A percentile compares a stretch with the other conserved stretches of the same genome.
phyloP scores from a whole-genome alignment of 2,329 filamentous ascomycete species.

The Ambrosiella beaveri region DNA sequence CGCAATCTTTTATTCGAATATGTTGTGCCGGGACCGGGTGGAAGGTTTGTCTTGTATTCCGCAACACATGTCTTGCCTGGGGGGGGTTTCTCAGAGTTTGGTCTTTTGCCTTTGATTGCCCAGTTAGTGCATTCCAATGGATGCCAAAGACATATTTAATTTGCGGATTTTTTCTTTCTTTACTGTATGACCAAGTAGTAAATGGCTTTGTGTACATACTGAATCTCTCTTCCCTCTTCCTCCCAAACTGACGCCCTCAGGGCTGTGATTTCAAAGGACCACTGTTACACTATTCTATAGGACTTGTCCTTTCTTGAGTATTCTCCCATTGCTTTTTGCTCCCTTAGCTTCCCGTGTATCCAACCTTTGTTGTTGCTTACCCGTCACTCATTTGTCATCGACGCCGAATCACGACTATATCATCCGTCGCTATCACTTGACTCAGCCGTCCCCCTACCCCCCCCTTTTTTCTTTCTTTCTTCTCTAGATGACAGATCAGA shows the following conservation, averaged over 20 bases:
- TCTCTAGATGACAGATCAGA: not conserved
- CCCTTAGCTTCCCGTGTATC: too few species aligned
- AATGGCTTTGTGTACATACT: not conserved
- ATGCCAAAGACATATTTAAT: not conserved
- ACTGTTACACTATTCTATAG: too few species aligned
- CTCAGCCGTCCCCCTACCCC: not conserved
- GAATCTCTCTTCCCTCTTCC: not conserved
- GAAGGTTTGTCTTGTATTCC: not conserved
- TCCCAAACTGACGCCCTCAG: too few species aligned
- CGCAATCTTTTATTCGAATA: not conserved
- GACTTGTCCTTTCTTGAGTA: too few species aligned
- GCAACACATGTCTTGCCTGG: not conserved
- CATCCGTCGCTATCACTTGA: not conserved
- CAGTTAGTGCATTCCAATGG: not conserved
- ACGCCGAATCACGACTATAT: too few species aligned
- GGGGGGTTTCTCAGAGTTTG: not conserved
- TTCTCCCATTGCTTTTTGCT: too few species aligned
- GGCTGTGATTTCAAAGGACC: too few species aligned
- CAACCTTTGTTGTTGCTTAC: too few species aligned
- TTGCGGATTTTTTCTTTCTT: not conserved
- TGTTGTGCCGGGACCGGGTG: not conserved
- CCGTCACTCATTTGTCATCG: too few species aligned
- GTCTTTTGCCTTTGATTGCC: not conserved
- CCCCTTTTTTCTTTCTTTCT: not conserved
- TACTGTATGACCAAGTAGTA: not conserved